Evolutionary conservation across 768 basidiomycete genomes (phyloP).

Genomic region (Amanita rubescens): DNA sequence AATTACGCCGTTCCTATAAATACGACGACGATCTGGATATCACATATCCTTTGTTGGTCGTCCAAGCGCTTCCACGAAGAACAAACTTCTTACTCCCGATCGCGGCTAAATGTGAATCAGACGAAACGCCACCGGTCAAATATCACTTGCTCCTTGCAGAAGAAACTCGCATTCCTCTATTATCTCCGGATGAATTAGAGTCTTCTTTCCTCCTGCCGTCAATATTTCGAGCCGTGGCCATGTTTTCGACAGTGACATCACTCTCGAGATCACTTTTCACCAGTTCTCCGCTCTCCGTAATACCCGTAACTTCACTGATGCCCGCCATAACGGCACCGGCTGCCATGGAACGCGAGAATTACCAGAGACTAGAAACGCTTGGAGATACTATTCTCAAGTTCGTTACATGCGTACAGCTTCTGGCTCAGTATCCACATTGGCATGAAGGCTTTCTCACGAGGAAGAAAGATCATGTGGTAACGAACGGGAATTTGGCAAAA

Average conservation of each 20-base stretch:
- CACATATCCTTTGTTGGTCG: slow-evolving; percentile 58
- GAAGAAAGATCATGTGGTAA: slow-evolving; percentile 68
- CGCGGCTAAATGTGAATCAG: neutral
- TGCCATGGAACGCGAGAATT: slow-evolving; percentile 51
- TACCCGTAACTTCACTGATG: slow-evolving; percentile 42
- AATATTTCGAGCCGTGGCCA: slow-evolving; percentile 51
- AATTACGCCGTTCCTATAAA: slow-evolving; percentile 13
- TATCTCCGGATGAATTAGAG: slow-evolving; percentile 45
- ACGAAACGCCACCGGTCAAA: slow-evolving; percentile 11
- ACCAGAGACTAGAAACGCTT: slow-evolving; percentile 69
- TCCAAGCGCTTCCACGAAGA: slow-evolving; percentile 40
- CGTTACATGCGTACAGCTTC: slow-evolving; percentile 47
- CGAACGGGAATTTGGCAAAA: slow-evolving; percentile 64
- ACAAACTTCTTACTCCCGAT: slow-evolving; percentile 56
- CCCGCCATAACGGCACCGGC: slow-evolving; percentile 57
- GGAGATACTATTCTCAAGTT: slow-evolving; percentile 76
- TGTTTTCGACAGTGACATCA: slow-evolving; percentile 42
- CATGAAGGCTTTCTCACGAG: slow-evolving; percentile 69
- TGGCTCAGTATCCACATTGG: slow-evolving; percentile 64
- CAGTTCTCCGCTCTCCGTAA: slow-evolving; percentile 25
- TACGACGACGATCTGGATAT: slow-evolving; percentile 31
- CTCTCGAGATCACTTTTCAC: slow-evolving; percentile 41
- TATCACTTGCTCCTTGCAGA: slow-evolving; percentile 37
- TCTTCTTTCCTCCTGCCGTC: slow-evolving; percentile 59
- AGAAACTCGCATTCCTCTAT: slow-evolving; percentile 38